Percentiles rank a stretch among this genome's conserved stretches.
These are phyloP conservation scores for Comarum palustre DNA, from an alignment of 306 rosid species.

Conservation along the genomic window DNA sequence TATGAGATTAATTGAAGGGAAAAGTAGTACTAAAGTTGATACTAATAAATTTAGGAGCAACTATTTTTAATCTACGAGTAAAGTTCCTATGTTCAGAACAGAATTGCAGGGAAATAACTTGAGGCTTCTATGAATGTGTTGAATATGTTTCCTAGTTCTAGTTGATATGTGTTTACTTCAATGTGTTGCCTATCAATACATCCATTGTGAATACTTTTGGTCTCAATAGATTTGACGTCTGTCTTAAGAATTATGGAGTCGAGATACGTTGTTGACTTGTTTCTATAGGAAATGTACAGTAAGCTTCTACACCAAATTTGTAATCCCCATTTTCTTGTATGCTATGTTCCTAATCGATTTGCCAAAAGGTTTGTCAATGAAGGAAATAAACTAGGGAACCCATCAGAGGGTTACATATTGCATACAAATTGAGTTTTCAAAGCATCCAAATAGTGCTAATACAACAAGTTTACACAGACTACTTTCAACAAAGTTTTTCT, in stretches of 20 bases:
- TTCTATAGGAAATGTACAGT: neutral
- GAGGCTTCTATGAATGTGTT: no score
- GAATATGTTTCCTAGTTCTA: neutral
- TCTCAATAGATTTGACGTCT: neutral
- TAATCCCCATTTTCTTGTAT: neutral
- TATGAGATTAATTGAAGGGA: no score
- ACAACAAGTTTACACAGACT: neutral
- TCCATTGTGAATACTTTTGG: neutral
- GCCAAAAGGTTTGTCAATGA: neutral
- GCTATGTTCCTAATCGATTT: neutral
- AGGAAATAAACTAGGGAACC: neutral
- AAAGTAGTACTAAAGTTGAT: no score
- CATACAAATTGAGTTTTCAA: neutral
- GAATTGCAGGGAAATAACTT: no score
- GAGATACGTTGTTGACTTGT: no score
- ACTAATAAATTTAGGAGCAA: no score
- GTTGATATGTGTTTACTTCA: neutral
- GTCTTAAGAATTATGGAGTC: no score
- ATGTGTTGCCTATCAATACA: neutral
- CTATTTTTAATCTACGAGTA: no score
- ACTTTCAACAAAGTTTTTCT: neutral
- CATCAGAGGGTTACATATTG: neutral
- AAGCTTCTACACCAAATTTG: neutral
- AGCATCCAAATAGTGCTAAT: neutral
- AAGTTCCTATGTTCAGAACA: no score